Evolutionary conservation across 164 flowering plant genomes (phyloP).

Genomic region (Berberis vulgaris): DNA sequence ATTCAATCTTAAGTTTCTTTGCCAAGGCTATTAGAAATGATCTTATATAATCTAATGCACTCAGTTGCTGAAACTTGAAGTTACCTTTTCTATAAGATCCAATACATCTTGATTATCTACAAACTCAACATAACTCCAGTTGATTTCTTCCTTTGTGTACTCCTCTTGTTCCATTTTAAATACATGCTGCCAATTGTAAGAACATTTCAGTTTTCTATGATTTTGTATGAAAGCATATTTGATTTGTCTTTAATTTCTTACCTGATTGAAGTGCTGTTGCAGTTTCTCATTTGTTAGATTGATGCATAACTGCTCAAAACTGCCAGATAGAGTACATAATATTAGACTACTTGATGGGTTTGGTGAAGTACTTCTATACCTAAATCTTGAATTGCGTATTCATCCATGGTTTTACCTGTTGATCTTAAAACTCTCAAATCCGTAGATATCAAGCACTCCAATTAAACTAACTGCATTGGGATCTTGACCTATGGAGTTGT

Average conservation of each 20-base stretch:
- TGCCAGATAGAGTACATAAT: constrained; percentile 15
- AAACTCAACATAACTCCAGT: constrained; percentile 92
- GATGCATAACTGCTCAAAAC: constrained; percentile 92
- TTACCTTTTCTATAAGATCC: constrained; percentile 81
- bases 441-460: constrained; percentile 87
- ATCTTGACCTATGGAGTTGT: constrained; percentile 77
- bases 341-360: constrained; percentile 8
- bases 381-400: constrained; percentile 1
- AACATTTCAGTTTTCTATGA: too few relatives aligned
- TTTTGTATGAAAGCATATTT: too few relatives aligned
- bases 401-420: constrained; percentile 46
- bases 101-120: constrained; percentile 86
- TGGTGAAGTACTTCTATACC: background rate
- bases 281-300: constrained; percentile 86
- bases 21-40: background rate
- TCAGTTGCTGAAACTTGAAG: background rate
- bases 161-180: constrained; percentile 93
- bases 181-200: constrained; percentile 48
- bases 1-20: background rate
- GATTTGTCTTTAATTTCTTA: constrained; percentile 8
- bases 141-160: constrained; percentile 66
- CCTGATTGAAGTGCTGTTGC: constrained; percentile 94
- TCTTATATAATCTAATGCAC: background rate
- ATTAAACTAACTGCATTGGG: constrained; percentile 54
- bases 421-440: constrained; percentile 83